Evolutionary conservation across 768 basidiomycete genomes (phyloP).

Genomic region (Lactarius vividus): DNA sequence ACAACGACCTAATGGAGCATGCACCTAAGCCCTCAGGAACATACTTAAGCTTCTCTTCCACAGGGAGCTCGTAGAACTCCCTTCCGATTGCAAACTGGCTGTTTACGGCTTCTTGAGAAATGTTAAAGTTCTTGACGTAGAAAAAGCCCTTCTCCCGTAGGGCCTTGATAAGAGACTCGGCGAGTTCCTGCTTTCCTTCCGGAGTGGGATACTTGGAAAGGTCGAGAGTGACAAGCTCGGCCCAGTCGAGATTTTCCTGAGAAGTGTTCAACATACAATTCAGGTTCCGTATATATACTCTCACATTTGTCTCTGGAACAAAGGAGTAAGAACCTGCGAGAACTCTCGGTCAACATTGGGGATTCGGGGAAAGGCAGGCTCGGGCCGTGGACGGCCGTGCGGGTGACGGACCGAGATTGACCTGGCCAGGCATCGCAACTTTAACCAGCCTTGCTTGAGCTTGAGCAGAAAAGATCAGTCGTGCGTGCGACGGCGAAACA

Average conservation of each 20-base stretch:
- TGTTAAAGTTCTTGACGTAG: slow-evolving; percentile 52
- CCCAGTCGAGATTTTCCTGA: slow-evolving; percentile 49
- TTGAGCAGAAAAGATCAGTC: too few relatives aligned
- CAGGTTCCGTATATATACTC: slow-evolving; percentile 19
- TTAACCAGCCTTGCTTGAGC: too few relatives aligned
- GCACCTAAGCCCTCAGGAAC: slow-evolving; percentile 38
- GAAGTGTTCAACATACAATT: not conserved
- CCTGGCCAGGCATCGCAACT: not conserved
- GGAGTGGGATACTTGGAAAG: slow-evolving; percentile 40
- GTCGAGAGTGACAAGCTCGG: slow-evolving; percentile 48
- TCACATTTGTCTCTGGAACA: slow-evolving; percentile 38
- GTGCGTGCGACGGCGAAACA: too few relatives aligned
- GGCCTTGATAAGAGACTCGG: slow-evolving; percentile 42
- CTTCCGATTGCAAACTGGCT: slow-evolving; percentile 48
- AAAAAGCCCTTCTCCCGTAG: slow-evolving; percentile 50
- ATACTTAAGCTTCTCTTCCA: slow-evolving; percentile 49
- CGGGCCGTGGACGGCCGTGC: not conserved
- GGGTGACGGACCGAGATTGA: not conserved
- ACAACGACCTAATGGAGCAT: not conserved
- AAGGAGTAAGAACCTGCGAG: slow-evolving; percentile 37
- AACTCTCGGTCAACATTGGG: not conserved
- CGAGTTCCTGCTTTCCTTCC: slow-evolving; percentile 43
- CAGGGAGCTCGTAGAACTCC: slow-evolving; percentile 47
- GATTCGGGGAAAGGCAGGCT: not conserved
- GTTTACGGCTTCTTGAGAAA: slow-evolving; percentile 47